phyloP scores from a whole-genome alignment of 2,329 filamentous ascomycete genomes.

The Colletotrichum euphorbiae region DNA sequence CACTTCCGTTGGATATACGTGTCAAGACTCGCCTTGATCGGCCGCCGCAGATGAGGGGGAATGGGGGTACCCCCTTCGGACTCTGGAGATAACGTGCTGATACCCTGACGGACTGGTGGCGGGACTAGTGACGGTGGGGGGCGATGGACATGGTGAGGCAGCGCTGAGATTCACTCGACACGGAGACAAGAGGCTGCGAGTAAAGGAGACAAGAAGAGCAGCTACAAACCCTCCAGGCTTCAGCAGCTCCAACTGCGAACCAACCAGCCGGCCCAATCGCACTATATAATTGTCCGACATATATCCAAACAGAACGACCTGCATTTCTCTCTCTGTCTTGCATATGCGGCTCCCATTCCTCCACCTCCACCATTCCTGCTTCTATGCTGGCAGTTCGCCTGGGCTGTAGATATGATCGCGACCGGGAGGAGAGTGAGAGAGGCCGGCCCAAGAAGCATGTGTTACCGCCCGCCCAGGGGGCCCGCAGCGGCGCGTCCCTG shows the following conservation, averaged over 20 bases:
- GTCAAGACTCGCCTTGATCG: constrained; percentile 13
- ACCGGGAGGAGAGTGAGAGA: constrained; percentile 3
- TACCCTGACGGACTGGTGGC: constrained; percentile 21
- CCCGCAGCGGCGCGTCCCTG: constrained; percentile 15
- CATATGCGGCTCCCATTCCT: constrained; percentile 27
- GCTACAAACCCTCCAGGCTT: constrained; percentile 9
- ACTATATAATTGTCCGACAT: constrained; percentile 17
- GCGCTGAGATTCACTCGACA: not conserved
- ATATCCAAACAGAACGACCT: constrained; percentile 27
- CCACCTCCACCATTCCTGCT: constrained; percentile 1
- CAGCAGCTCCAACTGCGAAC: constrained; percentile 7
- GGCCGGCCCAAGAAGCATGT: constrained; percentile 8
- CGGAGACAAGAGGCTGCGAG: constrained; percentile 15
- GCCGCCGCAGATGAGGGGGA: constrained; percentile 15
- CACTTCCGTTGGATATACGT: not conserved
- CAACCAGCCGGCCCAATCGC: constrained; percentile 11
- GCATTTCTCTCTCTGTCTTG: constrained; percentile 8
- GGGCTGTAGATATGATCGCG: constrained; percentile 12
- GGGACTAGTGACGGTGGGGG: not conserved
- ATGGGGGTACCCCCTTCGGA: not conserved
- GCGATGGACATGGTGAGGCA: too few relatives aligned
- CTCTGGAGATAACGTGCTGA: constrained; percentile 16
- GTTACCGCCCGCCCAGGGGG: constrained; percentile 8
- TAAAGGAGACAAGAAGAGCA: constrained; percentile 29
- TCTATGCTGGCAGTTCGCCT: constrained; percentile 5